Evolutionary conservation across 495 filamentous ascomycete species (phyloP), one percentile per base, ranked within the genome.

Genomic region (Neohortaea acidophila): DNA sequence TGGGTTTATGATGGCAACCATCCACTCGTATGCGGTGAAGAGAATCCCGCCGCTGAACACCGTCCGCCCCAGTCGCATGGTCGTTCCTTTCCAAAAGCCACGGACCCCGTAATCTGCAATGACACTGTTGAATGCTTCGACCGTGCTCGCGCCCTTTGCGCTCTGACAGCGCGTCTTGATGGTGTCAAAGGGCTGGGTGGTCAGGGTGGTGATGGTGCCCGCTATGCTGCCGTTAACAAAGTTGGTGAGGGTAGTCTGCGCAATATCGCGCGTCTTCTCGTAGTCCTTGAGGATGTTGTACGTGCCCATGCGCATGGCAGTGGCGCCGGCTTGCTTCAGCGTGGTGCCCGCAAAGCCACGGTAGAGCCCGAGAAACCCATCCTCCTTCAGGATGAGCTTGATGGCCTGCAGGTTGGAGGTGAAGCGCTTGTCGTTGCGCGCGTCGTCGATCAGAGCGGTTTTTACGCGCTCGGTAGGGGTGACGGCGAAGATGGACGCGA

Each of bases 381-480:
- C 58, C 23, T 68, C 63, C 4, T 51, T 51, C 30, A 66, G 53
- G 11, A 81, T 61, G 0, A 61, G 38, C 1, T 44, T 36, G 3
- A 69, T 54, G 17, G 69, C 71, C 44, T 81, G 73, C 9, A 59
- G 11, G 0, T 63, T 55, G 0, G 63, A 69, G 2, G 49, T 58
- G 49, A 73, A 78, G 21, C 68, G 59, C 21, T 62, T 63, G 15
- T 54, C 48, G 1, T 50, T 58, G 14, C 70, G 55, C 2, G 76
- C 75, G 49, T 81, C 75, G 47, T 81, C 75, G 30, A 79, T 79
- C 45, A 79, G 48, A 2, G 75, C 76, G 0, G 75, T 79, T 47
- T 81, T 81, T 51, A 81, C 70, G 33, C 74, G 59, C 52, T 79
- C 75, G 0, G 69, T 73, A 0, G 76, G 75, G 17, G 75, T 79